These are phyloP conservation scores for Raphanus hybrid DNA, from an alignment of 441 rosid species.

Conservation along the genomic window DNA sequence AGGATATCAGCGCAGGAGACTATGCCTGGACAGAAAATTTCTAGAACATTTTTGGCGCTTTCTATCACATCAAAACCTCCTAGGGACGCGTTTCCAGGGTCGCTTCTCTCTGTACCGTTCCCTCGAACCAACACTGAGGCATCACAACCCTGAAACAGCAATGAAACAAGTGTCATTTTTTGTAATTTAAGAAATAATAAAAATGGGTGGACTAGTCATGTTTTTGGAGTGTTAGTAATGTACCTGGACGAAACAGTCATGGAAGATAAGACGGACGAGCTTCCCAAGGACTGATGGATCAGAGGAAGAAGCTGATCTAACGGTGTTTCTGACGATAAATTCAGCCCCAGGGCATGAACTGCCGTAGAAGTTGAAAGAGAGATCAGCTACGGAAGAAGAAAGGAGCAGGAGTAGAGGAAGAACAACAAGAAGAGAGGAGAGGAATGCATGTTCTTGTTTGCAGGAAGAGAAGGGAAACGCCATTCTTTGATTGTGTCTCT, in stretches of 20 bases:
- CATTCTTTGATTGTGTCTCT: conserved; percentile 26
- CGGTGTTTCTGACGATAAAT: conserved; percentile 55
- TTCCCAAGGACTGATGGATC: conserved; percentile 67
- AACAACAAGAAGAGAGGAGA: conserved; percentile 14
- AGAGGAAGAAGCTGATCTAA: conserved; percentile 55
- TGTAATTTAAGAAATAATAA: not conserved
- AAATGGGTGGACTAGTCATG: not conserved
- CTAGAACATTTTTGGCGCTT: conserved; percentile 59
- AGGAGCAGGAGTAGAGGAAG: conserved; percentile 33
- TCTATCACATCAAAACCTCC: conserved; percentile 68
- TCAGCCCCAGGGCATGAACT: conserved; percentile 63
- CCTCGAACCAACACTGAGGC: conserved; percentile 65
- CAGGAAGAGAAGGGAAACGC: conserved; percentile 33
- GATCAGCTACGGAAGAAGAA: conserved; percentile 44
- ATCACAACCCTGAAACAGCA: conserved; percentile 60
- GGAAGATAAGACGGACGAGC: conserved; percentile 70
- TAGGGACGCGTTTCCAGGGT: conserved; percentile 63
- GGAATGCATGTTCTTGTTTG: conserved; percentile 38
- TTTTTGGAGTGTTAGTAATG: not conserved
- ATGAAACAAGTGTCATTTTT: too few relatives aligned
- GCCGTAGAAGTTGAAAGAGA: conserved; percentile 62
- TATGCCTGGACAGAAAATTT: conserved; percentile 60
- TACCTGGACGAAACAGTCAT: conserved; percentile 72
- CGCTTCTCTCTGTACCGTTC: conserved; percentile 64
- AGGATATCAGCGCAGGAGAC: conserved; percentile 73